Base-by-base conservation (phyloP, 805 yeast genomes). In the Novakomyces olei region DNA sequence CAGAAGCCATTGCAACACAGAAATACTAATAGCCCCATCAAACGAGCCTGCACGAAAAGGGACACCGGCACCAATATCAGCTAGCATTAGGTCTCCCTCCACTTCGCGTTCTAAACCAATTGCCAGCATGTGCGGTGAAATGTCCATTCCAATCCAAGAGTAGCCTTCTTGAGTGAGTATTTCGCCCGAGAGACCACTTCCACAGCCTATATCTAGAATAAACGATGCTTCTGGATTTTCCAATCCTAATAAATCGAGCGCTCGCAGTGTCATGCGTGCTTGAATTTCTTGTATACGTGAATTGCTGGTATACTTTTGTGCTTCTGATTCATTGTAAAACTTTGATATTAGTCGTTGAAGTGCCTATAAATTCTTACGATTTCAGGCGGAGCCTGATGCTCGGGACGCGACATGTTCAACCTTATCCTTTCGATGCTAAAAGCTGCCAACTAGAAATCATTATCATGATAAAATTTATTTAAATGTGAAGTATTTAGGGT, bases 251-350 rank as follows among this genome's bases (percentile, higher is more conserved):
- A 88, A 59, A 44, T 88, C 98, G 30, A 88, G 58, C 0, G 96
- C 93, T 44, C 98, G 63, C 28, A 85, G 61, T 0, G 98, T 81
- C 98, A 88, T 88, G 50, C 79, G 77, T 2, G 96, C 96, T 54
- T 88, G 98, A 46, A 88, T 88, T 49, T 83, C 94, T 57, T 88
- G 98, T 32, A 88, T 94, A 63, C 98, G 88, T 4, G 94, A 76
- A 4, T 92, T 78, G 2, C 75, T 63, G 0, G 96, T 88, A 53
- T 88, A 88, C 48, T 88, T 88, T 41, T 63, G 61, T 0, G 96
- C 77, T 53, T 88, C 98, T 1, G 69, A 54, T 35, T 83, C 95
- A 60, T 81, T 76, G 52, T 88, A 88, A 50, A 85, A 88, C 33
- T 30, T 23, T 8, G 15, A 5, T n/a, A 16, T 15, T 10, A 5